Evolutionary conservation across 2,329 filamentous ascomycete species (phyloP).

Genomic region (Decorospora gaudefroyi): DNA sequence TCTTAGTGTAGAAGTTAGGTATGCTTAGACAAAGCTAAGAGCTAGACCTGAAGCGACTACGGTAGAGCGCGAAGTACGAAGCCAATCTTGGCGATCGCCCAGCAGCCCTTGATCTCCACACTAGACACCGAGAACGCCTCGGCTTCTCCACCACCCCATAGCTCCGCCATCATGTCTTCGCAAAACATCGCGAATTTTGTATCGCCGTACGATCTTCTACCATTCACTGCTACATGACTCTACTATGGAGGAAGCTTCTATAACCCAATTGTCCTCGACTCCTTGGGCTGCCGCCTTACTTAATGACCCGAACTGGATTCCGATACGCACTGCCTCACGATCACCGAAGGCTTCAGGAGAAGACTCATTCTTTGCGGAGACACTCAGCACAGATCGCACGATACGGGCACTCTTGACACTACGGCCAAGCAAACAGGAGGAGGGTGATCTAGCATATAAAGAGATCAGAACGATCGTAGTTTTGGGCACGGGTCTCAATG

Average conservation of each 20-base stretch:
- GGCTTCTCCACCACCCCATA: conserved; percentile 8
- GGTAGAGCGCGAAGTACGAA: too few relatives aligned
- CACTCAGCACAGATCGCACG: conserved; percentile 57
- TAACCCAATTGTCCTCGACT: conserved; percentile 41
- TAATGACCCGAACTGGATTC: conserved; percentile 48
- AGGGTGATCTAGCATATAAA: conserved; percentile 30
- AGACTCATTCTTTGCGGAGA: conserved; percentile 59
- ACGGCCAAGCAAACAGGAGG: conserved; percentile 23
- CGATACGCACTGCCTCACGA: conserved; percentile 45
- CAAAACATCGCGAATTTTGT: neutral
- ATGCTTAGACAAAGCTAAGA: too few relatives aligned
- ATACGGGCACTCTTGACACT: conserved; percentile 47
- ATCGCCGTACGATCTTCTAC: neutral
- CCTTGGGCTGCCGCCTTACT: conserved; percentile 58
- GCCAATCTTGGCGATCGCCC: too few relatives aligned
- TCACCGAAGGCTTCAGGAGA: conserved; percentile 46
- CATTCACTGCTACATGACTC: neutral
- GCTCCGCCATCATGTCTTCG: conserved; percentile 9
- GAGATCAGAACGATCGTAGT: conserved; percentile 49
- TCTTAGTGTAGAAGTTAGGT: neutral
- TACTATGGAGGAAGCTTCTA: conserved; percentile 28
- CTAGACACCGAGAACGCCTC: conserved; percentile 6
- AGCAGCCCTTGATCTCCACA: too few relatives aligned
- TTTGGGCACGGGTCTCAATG: conserved; percentile 60
- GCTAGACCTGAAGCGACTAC: too few relatives aligned